Evolutionary conservation across 305 asterid genomes (phyloP).

Genomic region (Striga hermonthica): DNA sequence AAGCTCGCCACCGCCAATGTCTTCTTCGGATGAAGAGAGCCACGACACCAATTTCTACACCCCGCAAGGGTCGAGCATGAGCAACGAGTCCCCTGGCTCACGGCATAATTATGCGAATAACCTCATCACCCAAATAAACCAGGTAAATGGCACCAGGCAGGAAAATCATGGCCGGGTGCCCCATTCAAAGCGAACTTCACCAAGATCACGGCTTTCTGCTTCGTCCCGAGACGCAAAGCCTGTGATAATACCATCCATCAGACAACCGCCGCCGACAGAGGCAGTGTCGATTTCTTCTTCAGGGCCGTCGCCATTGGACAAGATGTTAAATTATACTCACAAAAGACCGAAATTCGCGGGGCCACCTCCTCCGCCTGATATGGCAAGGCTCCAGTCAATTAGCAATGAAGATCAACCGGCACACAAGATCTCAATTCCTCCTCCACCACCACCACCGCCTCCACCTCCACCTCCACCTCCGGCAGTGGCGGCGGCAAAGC

Average conservation of each 20-base stretch:
- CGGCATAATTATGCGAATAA: constrained; percentile 39
- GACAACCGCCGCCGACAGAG: constrained; percentile 39
- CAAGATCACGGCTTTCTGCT: constrained; percentile 63
- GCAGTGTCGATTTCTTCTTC: constrained; percentile 37
- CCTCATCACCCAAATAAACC: background rate
- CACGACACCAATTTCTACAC: constrained; percentile 73
- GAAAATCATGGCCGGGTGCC: constrained; percentile 40
- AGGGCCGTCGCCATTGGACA: constrained; percentile 33
- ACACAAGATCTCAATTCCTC: constrained; percentile 37
- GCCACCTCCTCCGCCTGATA: constrained; percentile 84
- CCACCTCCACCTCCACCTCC: constrained; percentile 32
- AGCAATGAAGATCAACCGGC: constrained; percentile 45
- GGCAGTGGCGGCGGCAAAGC: no score
- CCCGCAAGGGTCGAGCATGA: constrained; percentile 76
- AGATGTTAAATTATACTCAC: constrained; percentile 40
- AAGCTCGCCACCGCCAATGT: constrained; percentile 59
- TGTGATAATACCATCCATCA: constrained; percentile 70
- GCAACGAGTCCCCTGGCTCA: constrained; percentile 64
- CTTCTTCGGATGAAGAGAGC: constrained; percentile 61
- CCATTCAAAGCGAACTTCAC: constrained; percentile 76
- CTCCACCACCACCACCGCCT: constrained; percentile 43
- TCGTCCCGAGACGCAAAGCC: constrained; percentile 56
- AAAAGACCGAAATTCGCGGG: constrained; percentile 58
- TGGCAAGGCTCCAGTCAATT: constrained; percentile 56
- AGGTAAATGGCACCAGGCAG: background rate